Evolutionary conservation across 2,329 filamentous ascomycete genomes (phyloP).

Genomic region (Aureobasidium sp.): DNA sequence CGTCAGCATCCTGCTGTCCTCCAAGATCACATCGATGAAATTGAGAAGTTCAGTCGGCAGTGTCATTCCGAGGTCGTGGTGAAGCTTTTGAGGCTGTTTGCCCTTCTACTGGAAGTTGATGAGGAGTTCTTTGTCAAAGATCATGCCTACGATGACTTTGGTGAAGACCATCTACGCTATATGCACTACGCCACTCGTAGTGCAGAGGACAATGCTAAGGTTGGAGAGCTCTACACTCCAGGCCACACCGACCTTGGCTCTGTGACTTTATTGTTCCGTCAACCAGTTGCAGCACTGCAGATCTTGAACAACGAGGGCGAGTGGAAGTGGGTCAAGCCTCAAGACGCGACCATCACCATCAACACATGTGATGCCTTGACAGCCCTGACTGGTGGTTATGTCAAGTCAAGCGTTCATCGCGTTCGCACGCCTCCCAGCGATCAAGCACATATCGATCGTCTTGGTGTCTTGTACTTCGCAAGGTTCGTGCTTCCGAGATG

Average conservation of each 20-base stretch:
- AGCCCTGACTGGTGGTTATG: slow-evolving; percentile 44
- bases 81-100: slow-evolving; percentile 65
- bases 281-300: slow-evolving; percentile 41
- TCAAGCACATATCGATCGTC: slow-evolving; percentile 53
- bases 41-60: slow-evolving; percentile 59
- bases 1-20: slow-evolving; percentile 54
- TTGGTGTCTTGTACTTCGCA: slow-evolving; percentile 60
- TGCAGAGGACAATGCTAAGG: slow-evolving; percentile 32
- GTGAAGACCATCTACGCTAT: slow-evolving; percentile 69
- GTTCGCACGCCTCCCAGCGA: slow-evolving; percentile 54
- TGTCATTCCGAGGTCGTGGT: slow-evolving; percentile 63
- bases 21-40: slow-evolving; percentile 56
- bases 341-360: slow-evolving; percentile 44
- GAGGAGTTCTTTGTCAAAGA: slow-evolving; percentile 63
- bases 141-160: slow-evolving; percentile 64
- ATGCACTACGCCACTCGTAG: slow-evolving; percentile 60
- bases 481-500: too few relatives aligned
- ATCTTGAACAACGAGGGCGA: slow-evolving; percentile 37
- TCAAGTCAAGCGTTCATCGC: slow-evolving; percentile 56
- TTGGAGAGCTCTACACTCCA: slow-evolving; percentile 33
- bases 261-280: slow-evolving; percentile 43
- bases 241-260: slow-evolving; percentile 50
- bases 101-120: slow-evolving; percentile 66
- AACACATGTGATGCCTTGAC: slow-evolving; percentile 45
- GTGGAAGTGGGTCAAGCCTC: slow-evolving; percentile 45